A percentile compares a stretch with the other conserved stretches of the same genome.
Conservation (phyloP, 148 eudicot species). For the Rhododendron ovatum region DNA sequence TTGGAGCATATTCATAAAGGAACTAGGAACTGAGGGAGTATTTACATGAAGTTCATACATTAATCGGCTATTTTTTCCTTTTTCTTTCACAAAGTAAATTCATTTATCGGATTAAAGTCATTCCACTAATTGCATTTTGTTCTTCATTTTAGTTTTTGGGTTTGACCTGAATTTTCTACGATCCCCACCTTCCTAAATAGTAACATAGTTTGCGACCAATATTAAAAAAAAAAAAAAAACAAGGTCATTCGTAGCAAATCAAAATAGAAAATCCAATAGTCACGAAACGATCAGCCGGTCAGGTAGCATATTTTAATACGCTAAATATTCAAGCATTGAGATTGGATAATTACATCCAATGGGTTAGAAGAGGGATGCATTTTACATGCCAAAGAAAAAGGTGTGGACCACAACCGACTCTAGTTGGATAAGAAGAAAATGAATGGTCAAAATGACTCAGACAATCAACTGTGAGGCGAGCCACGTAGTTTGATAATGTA, state of each 20-base stretch:
- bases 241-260: neutral
- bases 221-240: too few relatives aligned
- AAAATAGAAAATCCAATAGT: neutral
- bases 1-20: neutral
- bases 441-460: neutral
- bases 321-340: neutral
- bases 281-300: neutral
- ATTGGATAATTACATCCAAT: neutral
- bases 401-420: neutral
- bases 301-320: neutral
- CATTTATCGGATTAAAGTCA: neutral
- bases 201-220: neutral
- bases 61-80: neutral
- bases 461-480: neutral
- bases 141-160: neutral
- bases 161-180: neutral
- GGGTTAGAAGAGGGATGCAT: neutral
- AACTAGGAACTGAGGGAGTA: neutral
- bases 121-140: neutral
- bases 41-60: neutral
- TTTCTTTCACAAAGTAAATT: neutral
- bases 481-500: neutral
- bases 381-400: neutral
- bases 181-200: neutral
- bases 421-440: neutral